phyloP scores from a whole-genome alignment of 1,139 yeast species.

The Candida buenavistaensis region DNA sequence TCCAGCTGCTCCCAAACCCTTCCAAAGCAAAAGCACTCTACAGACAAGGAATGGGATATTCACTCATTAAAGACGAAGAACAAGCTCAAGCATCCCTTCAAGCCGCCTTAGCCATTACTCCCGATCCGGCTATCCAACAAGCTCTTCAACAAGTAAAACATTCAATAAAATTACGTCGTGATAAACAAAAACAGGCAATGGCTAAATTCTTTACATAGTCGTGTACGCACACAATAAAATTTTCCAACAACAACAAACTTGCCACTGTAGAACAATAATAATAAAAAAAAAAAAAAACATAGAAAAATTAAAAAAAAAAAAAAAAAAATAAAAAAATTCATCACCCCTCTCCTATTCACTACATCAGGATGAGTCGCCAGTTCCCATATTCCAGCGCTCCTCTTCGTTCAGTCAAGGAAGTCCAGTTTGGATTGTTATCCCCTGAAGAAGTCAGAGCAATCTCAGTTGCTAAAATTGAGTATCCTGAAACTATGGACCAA shows the following conservation, averaged over 20 bases:
- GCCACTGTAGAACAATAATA: conserved; percentile 4
- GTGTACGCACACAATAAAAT: conserved; percentile 4
- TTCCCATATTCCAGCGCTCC: conserved; percentile 98
- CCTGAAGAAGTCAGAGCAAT: conserved; percentile 98
- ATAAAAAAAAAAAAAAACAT: not conserved
- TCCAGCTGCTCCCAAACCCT: conserved; percentile 60
- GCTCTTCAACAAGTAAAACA: conserved; percentile 65
- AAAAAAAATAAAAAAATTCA: not conserved
- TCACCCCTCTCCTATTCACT: not conserved
- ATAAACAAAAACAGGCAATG: conserved; percentile 81
- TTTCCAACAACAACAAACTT: conserved; percentile 4
- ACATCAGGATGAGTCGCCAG: conserved; percentile 44
- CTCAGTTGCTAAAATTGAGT: conserved; percentile 95
- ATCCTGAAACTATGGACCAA: conserved; percentile 99
- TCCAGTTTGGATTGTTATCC: conserved; percentile 95
- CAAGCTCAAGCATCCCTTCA: conserved; percentile 67
- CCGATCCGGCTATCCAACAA: conserved; percentile 74
- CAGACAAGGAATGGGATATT: conserved; percentile 79
- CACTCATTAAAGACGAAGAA: conserved; percentile 65
- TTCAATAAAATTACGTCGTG: conserved; percentile 52
- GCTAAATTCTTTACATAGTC: conserved; percentile 63
- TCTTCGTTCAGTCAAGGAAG: conserved; percentile 93
- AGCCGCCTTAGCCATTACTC: conserved; percentile 64
- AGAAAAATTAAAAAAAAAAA: not conserved
- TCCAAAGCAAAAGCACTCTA: conserved; percentile 82